Conservation (phyloP, 1,139 yeast species). For the Debaryomycetaceae sp. region DNA sequence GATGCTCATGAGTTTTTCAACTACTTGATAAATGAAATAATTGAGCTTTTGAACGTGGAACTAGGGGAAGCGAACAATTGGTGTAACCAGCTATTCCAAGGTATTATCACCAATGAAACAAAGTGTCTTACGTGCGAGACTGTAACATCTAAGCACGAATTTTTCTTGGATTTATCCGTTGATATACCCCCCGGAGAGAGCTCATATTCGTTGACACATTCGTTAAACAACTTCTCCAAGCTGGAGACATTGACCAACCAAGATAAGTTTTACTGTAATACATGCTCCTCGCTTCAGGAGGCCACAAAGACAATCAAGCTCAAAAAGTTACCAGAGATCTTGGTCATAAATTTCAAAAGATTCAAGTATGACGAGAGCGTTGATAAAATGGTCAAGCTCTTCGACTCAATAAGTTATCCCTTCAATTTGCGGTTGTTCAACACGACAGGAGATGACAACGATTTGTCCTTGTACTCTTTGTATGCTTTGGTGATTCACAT, state of each 20-base stretch:
- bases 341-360: constrained; percentile 83
- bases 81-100: constrained; percentile 78
- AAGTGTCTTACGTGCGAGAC: constrained; percentile 89
- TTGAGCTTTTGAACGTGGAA: constrained; percentile 60
- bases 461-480: constrained; percentile 65
- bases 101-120: constrained; percentile 80
- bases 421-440: constrained; percentile 69
- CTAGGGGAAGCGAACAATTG: constrained; percentile 37
- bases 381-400: constrained; percentile 79
- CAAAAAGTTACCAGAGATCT: constrained; percentile 69
- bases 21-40: constrained; percentile 75
- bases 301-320: constrained; percentile 91
- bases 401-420: constrained; percentile 83
- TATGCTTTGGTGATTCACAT: constrained; percentile 88
- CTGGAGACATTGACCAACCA: constrained; percentile 82
- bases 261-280: constrained; percentile 90
- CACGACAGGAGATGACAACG: constrained; percentile 51
- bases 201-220: constrained; percentile 62
- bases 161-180: constrained; percentile 79
- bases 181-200: constrained; percentile 74
- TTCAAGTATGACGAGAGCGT: constrained; percentile 86
- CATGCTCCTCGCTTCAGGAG: constrained; percentile 87
- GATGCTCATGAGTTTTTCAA: constrained; percentile 97
- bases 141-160: constrained; percentile 80
- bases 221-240: constrained; percentile 76